Conservation (phyloP, 129 eudicot genomes). For the Flaveria ramosissima region DNA sequence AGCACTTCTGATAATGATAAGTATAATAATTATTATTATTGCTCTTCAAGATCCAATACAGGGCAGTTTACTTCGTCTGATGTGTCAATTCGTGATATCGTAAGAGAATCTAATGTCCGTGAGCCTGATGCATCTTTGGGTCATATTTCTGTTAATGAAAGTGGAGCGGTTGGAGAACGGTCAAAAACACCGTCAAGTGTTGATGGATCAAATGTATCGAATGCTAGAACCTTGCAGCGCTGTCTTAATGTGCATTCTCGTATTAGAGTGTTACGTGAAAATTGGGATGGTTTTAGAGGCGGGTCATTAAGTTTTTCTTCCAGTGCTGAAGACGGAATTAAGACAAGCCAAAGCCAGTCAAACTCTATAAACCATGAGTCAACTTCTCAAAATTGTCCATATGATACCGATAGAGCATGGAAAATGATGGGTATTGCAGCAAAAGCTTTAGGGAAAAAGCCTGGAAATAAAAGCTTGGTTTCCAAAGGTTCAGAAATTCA, state of each 20-base stretch:
- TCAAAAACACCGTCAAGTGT: slow-evolving; percentile 16
- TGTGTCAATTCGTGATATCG: slow-evolving; percentile 55
- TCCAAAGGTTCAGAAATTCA: slow-evolving; percentile 29
- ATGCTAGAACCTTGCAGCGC: slow-evolving; percentile 60
- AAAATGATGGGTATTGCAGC: slow-evolving; percentile 70
- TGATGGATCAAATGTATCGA: slow-evolving; percentile 27
- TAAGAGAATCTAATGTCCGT: slow-evolving; percentile 38
- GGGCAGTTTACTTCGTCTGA: slow-evolving; percentile 25
- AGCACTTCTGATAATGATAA: slow-evolving; percentile 15
- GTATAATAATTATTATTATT: slow-evolving; percentile 7
- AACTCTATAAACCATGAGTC: slow-evolving; percentile 28
- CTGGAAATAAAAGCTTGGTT: slow-evolving; percentile 20
- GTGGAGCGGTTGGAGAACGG: slow-evolving; percentile 20
- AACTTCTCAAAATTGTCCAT: slow-evolving; percentile 17
- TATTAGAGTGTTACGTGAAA: slow-evolving; percentile 68
- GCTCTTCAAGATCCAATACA: neutral
- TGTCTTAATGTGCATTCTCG: slow-evolving; percentile 63
- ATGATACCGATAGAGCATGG: slow-evolving; percentile 74
- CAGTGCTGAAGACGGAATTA: neutral
- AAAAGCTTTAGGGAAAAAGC: slow-evolving; percentile 43
- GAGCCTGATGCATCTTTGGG: slow-evolving; percentile 32
- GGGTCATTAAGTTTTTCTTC: slow-evolving; percentile 56
- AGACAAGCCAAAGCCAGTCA: slow-evolving; percentile 7
- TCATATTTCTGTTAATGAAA: slow-evolving; percentile 13
- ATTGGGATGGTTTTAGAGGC: slow-evolving; percentile 63